Evolutionary conservation across 345 rosid genomes (phyloP).

Genomic region (Citrus reticulata): DNA sequence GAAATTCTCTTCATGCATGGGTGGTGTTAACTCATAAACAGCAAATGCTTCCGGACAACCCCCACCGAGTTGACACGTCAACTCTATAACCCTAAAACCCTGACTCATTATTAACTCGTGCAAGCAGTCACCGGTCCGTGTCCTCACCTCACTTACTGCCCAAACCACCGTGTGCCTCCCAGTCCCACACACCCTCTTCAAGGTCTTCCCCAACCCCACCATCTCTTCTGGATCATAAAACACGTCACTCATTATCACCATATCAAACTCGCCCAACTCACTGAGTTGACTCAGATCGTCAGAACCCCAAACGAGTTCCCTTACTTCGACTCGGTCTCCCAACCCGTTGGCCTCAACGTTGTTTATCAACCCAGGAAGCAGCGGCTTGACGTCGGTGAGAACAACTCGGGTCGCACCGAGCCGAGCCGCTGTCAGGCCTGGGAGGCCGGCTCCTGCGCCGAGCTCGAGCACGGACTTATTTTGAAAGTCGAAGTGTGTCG

Average conservation of each 20-base stretch:
- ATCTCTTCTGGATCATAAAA: conserved; percentile 26
- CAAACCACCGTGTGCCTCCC: neutral
- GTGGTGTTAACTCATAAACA: neutral
- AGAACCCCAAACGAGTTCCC: conserved; percentile 34
- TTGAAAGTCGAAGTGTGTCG: conserved; percentile 10
- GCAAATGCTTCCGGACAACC: neutral
- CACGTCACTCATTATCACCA: conserved; percentile 39
- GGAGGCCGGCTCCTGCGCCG: conserved; percentile 35
- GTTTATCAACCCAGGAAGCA: conserved; percentile 23
- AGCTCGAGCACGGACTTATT: conserved; percentile 33
- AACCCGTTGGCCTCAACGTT: conserved; percentile 31
- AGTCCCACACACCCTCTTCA: conserved; percentile 12
- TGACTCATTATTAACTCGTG: conserved; percentile 20
- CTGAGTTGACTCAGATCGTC: conserved; percentile 7
- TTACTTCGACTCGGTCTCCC: conserved; percentile 19
- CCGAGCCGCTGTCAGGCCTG: conserved; percentile 28
- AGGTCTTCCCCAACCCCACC: conserved; percentile 25
- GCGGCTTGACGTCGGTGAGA: conserved; percentile 23
- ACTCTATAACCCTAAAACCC: conserved; percentile 27
- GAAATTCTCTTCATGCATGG: neutral
- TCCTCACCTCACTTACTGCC: conserved; percentile 31
- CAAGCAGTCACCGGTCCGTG: conserved; percentile 23
- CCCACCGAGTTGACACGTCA: neutral
- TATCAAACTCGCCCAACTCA: conserved; percentile 16
- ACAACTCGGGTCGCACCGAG: conserved; percentile 29